Conservation (phyloP, 1,284 basidiomycete species). For the Cerrena zonata region DNA sequence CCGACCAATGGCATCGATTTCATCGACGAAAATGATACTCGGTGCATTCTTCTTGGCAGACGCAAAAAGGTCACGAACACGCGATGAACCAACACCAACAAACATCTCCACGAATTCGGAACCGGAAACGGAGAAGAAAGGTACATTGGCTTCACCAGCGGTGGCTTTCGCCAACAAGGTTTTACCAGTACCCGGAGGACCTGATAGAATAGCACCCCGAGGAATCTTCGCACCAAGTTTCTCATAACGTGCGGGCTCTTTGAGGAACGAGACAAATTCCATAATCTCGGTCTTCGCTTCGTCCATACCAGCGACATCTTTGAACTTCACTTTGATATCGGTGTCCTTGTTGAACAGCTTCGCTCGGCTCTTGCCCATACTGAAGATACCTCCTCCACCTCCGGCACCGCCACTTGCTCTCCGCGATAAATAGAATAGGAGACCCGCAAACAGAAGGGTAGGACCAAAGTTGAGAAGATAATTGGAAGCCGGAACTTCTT, state of each 20-base stretch:
- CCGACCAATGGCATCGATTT: slow-evolving; percentile 98
- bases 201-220: slow-evolving; percentile 94
- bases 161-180: slow-evolving; percentile 97
- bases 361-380: slow-evolving; percentile 92
- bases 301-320: slow-evolving; percentile 98
- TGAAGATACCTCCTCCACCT: slow-evolving; percentile 88
- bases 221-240: slow-evolving; percentile 98
- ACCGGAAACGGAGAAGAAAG: slow-evolving; percentile 96
- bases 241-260: slow-evolving; percentile 92
- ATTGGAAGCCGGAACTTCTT: slow-evolving; percentile 83
- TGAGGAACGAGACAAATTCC: slow-evolving; percentile 99
- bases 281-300: slow-evolving; percentile 99
- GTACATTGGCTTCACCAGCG: slow-evolving; percentile 93
- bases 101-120: slow-evolving; percentile 99
- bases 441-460: slow-evolving; percentile 84
- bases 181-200: slow-evolving; percentile 98
- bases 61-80: slow-evolving; percentile 95
- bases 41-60: slow-evolving; percentile 97
- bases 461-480: slow-evolving; percentile 90
- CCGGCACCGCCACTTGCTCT: slow-evolving; percentile 65
- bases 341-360: slow-evolving; percentile 98
- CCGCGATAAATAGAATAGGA: slow-evolving; percentile 86
- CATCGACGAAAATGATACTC: slow-evolving; percentile 96
- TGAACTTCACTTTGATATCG: slow-evolving; percentile 89
- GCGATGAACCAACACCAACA: slow-evolving; percentile 95